Conservation (phyloP, 257 asterid genomes). For the Forsythia viridissima region DNA sequence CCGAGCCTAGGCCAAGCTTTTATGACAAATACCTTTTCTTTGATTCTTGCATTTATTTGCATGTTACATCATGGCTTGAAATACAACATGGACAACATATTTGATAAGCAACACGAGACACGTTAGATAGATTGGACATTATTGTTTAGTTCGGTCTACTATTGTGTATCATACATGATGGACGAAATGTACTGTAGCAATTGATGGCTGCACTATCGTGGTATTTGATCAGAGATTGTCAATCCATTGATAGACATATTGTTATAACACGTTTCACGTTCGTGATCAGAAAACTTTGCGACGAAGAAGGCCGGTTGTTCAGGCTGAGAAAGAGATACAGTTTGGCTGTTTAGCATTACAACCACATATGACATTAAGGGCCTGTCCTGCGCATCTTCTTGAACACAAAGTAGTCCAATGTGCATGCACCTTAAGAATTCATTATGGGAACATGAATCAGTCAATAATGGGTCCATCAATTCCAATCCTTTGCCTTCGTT, state of each 20-base stretch:
- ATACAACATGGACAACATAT: no score
- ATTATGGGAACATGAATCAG: not conserved
- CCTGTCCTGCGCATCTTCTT: constrained; percentile 28
- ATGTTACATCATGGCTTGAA: no score
- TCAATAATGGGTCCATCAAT: constrained; percentile 27
- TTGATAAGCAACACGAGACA: no score
- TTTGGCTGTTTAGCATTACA: constrained; percentile 23
- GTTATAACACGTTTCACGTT: not conserved
- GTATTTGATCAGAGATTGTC: constrained; percentile 19
- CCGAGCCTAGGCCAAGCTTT: no score
- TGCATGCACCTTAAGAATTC: constrained; percentile 22
- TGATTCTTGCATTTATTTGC: no score
- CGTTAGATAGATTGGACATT: no score
- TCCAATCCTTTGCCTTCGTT: constrained; percentile 12
- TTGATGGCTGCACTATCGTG: not conserved
- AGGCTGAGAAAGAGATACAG: constrained; percentile 12
- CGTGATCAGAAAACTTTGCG: not conserved
- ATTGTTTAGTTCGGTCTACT: no score
- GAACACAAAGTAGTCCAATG: constrained; percentile 14
- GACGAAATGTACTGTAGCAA: no score
- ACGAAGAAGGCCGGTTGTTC: constrained; percentile 16
- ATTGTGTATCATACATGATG: no score
- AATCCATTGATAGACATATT: not conserved
- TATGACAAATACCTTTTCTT: no score
- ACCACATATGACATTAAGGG: constrained; percentile 35